Base-by-base conservation (phyloP, 1,284 basidiomycete species). In the Ustilago sp. region DNA sequence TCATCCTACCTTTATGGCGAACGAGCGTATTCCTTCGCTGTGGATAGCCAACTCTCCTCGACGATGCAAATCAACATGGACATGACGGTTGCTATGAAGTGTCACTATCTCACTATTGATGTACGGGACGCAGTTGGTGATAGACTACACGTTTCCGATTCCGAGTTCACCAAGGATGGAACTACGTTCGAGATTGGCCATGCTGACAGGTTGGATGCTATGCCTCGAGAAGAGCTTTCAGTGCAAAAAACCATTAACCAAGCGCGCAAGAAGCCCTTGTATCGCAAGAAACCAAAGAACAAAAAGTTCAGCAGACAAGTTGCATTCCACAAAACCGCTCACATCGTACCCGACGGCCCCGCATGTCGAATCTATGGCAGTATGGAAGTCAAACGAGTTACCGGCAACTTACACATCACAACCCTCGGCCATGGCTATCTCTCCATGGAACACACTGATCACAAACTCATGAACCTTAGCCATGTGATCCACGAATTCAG, bases 401-500 rank as follows among this genome's bases (percentile, higher is more conserved):
- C 94, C 9, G 92, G 87, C 4, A 88, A 88, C 69, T 59, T 88
- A 54, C 87, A 88, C 70, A 85, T 88, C 38, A 98, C 96, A 4
- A 95, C 94, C 0, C 89, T 95, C 1, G 96, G 96, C 0, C 95
- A 98, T 86, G 96, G 95, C 15, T 99, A 98, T 84, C 89, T 91
- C 59, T 94, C 92, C 81, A 89, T 89, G 73, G 90, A 94, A 71
- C 95, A 98, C 85, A 93, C 95, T 2, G 92, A 94, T 74, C 95
- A 98, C 82, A 39, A 61, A 39, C 63, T 72, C 8, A 97, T 99
- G 94, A 98, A 99, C 85, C 89, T 98, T 38, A 94, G 94, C 1
- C 96, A 99, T 87, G 92, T 98, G 66, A 94, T 98, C 78, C 92
- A 92, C 73, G 96, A 98, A 87, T 96, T 98, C 86, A 97, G 94